Conservation (phyloP, 345 rosid genomes). For the Moricandia moricandioides region DNA sequence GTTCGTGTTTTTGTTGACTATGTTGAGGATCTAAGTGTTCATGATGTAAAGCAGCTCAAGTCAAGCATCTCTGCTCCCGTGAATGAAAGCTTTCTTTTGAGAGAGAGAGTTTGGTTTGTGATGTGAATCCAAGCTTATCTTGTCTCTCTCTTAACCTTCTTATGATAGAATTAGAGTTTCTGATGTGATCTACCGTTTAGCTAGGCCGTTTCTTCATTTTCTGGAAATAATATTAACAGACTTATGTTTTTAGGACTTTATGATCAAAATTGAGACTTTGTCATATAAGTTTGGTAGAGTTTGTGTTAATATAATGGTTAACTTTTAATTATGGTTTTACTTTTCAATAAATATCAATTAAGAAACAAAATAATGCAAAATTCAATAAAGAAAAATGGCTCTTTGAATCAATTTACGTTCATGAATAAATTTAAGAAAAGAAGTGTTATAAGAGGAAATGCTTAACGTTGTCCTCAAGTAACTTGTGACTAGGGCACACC, state of each 20-base stretch:
- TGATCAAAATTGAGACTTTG: background rate
- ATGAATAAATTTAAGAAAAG: background rate
- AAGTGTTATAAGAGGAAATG: conserved; percentile 44
- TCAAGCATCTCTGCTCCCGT: no score
- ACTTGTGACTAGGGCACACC: conserved; percentile 61
- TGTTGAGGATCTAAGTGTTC: background rate
- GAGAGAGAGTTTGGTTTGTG: background rate
- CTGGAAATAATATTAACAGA: background rate
- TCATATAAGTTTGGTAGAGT: background rate
- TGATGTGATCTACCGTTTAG: background rate
- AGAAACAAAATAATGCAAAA: background rate
- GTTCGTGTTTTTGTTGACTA: background rate
- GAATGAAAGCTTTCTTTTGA: background rate
- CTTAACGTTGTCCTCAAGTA: conserved; percentile 63
- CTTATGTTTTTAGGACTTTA: background rate
- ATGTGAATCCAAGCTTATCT: background rate
- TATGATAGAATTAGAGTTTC: background rate
- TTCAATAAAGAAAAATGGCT: background rate
- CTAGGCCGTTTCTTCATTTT: background rate
- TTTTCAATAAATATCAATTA: background rate
- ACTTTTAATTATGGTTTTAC: background rate
- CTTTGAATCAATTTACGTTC: background rate
- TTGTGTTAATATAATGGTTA: background rate
- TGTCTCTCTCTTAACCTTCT: background rate
- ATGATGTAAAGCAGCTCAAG: background rate